phyloP scores from a whole-genome alignment of 768 basidiomycete genomes.

The Nidularia pulvinata region DNA sequence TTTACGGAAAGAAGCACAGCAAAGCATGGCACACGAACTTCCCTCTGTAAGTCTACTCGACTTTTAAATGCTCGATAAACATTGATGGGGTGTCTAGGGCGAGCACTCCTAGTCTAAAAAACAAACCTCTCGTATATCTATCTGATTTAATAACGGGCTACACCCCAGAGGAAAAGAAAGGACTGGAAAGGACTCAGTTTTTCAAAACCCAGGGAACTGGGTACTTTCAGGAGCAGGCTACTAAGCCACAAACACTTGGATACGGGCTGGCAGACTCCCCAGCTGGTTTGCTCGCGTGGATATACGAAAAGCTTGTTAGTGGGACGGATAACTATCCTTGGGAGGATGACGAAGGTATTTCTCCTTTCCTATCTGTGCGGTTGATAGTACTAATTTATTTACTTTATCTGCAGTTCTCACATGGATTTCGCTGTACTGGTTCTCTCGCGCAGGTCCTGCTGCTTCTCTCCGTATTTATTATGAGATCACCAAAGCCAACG shows the following conservation, averaged over 20 bases:
- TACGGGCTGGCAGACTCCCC: conserved; percentile 60
- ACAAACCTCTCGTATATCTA: conserved; percentile 18
- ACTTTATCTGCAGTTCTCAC: conserved; percentile 41
- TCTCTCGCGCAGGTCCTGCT: conserved; percentile 57
- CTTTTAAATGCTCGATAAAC: background rate
- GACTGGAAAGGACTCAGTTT: conserved; percentile 21
- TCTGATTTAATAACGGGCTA: conserved; percentile 21
- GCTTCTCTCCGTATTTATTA: conserved; percentile 62
- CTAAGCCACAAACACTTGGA: conserved; percentile 52
- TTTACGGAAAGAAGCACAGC: conserved; percentile 29
- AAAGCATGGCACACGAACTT: conserved; percentile 57
- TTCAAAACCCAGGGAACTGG: conserved; percentile 27
- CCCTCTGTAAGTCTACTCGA: conserved; percentile 28
- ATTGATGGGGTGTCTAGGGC: conserved; percentile 4
- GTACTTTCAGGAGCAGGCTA: conserved; percentile 38
- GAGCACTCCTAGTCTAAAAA: conserved; percentile 13
- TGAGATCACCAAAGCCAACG: conserved; percentile 28
- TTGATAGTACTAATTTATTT: conserved; percentile 10
- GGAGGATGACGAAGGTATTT: conserved; percentile 53
- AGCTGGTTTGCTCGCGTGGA: conserved; percentile 50
- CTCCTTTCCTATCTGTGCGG: background rate
- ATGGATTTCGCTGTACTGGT: conserved; percentile 60
- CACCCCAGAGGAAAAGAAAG: conserved; percentile 28
- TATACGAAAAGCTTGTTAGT: conserved; percentile 44
- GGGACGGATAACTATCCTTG: conserved; percentile 53